Conservation (phyloP, 345 rosid species). For the Citrus glauca region DNA sequence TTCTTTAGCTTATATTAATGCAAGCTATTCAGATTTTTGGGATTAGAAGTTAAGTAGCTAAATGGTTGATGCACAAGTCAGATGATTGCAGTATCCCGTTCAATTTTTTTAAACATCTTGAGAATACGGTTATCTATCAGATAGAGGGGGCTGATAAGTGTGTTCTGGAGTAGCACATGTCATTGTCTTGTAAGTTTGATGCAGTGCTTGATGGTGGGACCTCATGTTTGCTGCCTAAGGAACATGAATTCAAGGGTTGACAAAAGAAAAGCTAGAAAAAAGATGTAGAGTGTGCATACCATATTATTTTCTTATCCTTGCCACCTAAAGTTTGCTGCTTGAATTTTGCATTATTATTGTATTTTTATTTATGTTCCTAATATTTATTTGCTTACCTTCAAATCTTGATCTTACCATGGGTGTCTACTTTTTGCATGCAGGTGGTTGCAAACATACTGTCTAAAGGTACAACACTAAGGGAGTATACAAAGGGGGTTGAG, state of each 20-base stretch:
- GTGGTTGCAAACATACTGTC: slow-evolving; percentile 88
- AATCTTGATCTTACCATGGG: not conserved
- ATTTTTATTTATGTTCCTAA: not conserved
- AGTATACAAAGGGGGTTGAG: slow-evolving; percentile 90
- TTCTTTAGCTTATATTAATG: not conserved
- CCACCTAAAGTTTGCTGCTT: not conserved
- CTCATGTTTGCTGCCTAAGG: not conserved
- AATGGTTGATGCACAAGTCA: not conserved
- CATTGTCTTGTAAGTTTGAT: not conserved
- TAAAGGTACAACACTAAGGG: slow-evolving; percentile 76
- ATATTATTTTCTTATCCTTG: not conserved
- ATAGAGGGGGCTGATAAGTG: not conserved
- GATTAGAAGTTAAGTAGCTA: not conserved
- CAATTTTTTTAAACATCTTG: not conserved
- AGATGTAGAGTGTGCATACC: not conserved
- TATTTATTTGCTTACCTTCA: not conserved
- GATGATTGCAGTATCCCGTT: not conserved
- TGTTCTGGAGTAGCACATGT: not conserved
- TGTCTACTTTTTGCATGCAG: slow-evolving; percentile 28
- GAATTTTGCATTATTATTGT: not conserved
- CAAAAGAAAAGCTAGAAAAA: not conserved
- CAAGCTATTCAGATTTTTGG: not conserved
- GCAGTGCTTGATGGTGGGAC: not conserved
- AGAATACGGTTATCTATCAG: not conserved
- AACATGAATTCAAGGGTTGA: not conserved